phyloP scores from a whole-genome alignment of 768 basidiomycete genomes.

The Suillus discolor region DNA sequence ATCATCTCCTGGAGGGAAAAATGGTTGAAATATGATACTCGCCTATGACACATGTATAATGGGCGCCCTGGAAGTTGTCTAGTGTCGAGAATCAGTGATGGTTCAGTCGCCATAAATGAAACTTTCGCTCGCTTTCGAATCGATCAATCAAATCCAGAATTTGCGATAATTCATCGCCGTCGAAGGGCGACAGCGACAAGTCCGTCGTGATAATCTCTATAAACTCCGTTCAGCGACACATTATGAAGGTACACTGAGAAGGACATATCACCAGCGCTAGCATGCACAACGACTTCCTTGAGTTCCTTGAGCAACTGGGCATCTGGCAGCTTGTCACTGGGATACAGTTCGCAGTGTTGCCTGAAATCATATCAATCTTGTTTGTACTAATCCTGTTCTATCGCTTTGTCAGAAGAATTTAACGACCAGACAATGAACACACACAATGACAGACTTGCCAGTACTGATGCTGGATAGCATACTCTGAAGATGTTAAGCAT shows the following conservation, averaged over 20 bases:
- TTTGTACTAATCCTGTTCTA: not conserved
- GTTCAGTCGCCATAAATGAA: not conserved
- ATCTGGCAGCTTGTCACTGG: not conserved
- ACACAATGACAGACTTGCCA: slow-evolving; percentile 18
- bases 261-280: slow-evolving; percentile 23
- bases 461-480: slow-evolving; percentile 23
- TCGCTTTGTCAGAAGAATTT: not conserved
- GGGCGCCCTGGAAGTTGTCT: slow-evolving; percentile 3
- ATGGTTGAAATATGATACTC: not conserved
- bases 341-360: slow-evolving; percentile 12
- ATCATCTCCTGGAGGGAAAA: not conserved
- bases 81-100: not conserved
- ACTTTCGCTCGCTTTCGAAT: not conserved
- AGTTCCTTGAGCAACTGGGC: slow-evolving; percentile 4
- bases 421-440: not conserved
- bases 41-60: slow-evolving; percentile 10
- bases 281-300: slow-evolving; percentile 7
- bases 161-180: slow-evolving; percentile 6
- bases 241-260: not conserved
- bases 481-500: slow-evolving; percentile 15
- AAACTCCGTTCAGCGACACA: slow-evolving; percentile 19
- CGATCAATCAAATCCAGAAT: slow-evolving; percentile 14
- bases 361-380: not conserved
- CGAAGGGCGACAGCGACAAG: slow-evolving; percentile 13
- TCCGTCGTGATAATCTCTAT: slow-evolving; percentile 12